Evolutionary conservation across 1,139 yeast genomes (phyloP), one percentile per base, ranked within the genome.

Genomic region (Meyerozyma athensensis): DNA sequence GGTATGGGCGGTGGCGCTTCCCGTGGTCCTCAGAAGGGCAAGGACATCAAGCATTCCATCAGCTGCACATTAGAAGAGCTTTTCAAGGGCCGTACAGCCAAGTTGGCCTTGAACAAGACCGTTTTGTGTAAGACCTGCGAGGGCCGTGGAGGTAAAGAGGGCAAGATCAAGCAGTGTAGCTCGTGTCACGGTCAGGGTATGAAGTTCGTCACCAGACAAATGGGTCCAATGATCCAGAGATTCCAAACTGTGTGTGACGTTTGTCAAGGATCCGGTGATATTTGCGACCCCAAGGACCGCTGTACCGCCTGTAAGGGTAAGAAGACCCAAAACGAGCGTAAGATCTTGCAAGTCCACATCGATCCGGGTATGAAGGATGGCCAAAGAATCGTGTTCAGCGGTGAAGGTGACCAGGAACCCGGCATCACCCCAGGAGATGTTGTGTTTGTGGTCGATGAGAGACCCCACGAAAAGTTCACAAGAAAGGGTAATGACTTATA

Each of bases 211-310:
- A 87, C 97, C 41, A 86, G 96, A 72, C 97, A 92, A 67, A 90
- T 92, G 97, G 99, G 99, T 51, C 97, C 96, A 48, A 89, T 92
- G 94, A 84, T 92, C 56, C 99, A 92, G 72, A 82, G 97, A 74
- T 86, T 86, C 79, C 98, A 92, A 71, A 82, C 95, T 30, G 82
- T 81, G 41, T 92, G 99, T 83, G 94, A 86, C 50, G 82, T 69
- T 45, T 92, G 99, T 81, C 70, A 78, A 50, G 98, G 97, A 60
- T 74, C 84, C 43, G 99, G 99, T 59, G 95, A 86, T 61, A 84
- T 83, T 48, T 77, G 89, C 59, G 82, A 84, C 61, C 77, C 90
- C 43, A 85, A 85, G 70, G 96, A 89, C 67, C 79, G 90, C 59
- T 92, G 99, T 79, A 79, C 79, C 53, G 59, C 65, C 33, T 92